These are phyloP conservation scores for Heterobasidion irregulare DNA, from an alignment of 1,284 basidiomycete species.

Conservation along the genomic window DNA sequence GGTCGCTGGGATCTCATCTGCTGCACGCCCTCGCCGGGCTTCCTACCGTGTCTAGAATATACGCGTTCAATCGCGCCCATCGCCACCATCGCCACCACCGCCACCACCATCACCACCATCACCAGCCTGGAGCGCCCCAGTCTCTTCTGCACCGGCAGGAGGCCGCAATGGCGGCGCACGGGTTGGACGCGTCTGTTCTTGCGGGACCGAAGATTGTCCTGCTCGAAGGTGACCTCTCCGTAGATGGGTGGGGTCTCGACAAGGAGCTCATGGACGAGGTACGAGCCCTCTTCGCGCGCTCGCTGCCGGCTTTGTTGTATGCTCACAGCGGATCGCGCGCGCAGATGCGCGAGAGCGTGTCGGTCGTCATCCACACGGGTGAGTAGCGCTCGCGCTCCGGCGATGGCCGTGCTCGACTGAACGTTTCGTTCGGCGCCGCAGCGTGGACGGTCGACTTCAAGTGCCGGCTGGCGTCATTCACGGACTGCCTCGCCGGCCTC, in stretches of 20 bases:
- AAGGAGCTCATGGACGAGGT: slow-evolving; percentile 14
- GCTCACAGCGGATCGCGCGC: background rate
- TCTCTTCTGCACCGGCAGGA: slow-evolving; percentile 16
- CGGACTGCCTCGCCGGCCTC: background rate
- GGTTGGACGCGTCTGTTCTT: slow-evolving; percentile 16
- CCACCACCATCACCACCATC: no score
- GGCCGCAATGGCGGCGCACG: slow-evolving; percentile 17
- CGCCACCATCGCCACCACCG: background rate
- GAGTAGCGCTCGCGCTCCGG: background rate
- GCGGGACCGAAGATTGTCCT: slow-evolving; percentile 17
- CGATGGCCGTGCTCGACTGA: background rate
- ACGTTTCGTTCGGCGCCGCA: background rate
- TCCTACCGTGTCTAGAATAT: slow-evolving; percentile 12
- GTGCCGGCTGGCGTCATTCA: background rate
- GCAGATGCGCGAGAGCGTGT: background rate
- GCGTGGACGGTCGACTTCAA: slow-evolving; percentile 1
- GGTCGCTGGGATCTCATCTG: background rate
- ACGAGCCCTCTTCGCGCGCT: background rate
- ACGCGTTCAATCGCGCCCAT: slow-evolving; percentile 23
- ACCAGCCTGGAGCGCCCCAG: slow-evolving; percentile 1
- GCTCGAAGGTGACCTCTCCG: slow-evolving; percentile 19
- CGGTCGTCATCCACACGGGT: background rate
- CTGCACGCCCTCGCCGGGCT: background rate
- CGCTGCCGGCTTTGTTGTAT: background rate
- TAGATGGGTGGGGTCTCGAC: slow-evolving; percentile 15